Conservation (phyloP, 2,329 filamentous ascomycete species). For the Cladosporium sp. region DNA sequence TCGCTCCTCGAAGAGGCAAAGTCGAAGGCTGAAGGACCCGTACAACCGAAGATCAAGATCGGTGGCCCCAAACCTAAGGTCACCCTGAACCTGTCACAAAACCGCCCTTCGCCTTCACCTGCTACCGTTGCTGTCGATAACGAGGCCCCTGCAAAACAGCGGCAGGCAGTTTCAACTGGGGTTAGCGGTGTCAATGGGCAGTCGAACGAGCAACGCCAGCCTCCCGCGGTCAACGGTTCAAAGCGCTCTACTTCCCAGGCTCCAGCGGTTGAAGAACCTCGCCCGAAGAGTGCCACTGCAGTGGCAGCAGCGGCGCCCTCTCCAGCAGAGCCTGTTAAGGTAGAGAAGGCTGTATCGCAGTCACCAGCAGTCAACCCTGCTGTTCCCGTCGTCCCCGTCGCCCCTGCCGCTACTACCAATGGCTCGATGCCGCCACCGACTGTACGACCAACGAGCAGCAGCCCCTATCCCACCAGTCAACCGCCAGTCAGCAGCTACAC, state of each 20-base stretch:
- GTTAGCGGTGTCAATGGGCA: slow-evolving; percentile 43
- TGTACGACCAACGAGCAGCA: slow-evolving; percentile 25
- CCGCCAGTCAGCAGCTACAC: slow-evolving; percentile 25
- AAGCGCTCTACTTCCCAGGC: slow-evolving; percentile 30
- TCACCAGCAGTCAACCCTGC: slow-evolving; percentile 40
- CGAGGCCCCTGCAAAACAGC: slow-evolving; percentile 50
- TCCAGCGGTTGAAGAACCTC: slow-evolving; percentile 27
- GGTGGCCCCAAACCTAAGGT: slow-evolving; percentile 41
- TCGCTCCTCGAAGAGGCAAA: slow-evolving; percentile 67
- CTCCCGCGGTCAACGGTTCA: slow-evolving; percentile 24
- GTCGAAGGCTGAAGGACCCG: slow-evolving; percentile 64
- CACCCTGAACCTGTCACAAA: slow-evolving; percentile 34
- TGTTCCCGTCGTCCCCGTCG: slow-evolving; percentile 17
- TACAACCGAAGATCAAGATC: slow-evolving; percentile 73
- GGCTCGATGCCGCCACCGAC: slow-evolving; percentile 30
- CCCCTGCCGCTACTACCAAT: slow-evolving; percentile 17
- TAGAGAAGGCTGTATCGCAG: slow-evolving; percentile 32
- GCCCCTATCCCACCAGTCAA: slow-evolving; percentile 21
- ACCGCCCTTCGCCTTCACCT: slow-evolving; percentile 34
- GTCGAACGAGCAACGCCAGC: slow-evolving; percentile 23
- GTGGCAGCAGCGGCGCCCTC: slow-evolving; percentile 23
- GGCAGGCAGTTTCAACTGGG: slow-evolving; percentile 44
- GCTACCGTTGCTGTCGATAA: slow-evolving; percentile 50
- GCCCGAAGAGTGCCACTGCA: slow-evolving; percentile 27
- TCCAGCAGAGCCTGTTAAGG: slow-evolving; percentile 36